These are phyloP conservation scores for Micractinium conductrix DNA, from an alignment of 139 green algal genomes.

Conservation along the genomic window DNA sequence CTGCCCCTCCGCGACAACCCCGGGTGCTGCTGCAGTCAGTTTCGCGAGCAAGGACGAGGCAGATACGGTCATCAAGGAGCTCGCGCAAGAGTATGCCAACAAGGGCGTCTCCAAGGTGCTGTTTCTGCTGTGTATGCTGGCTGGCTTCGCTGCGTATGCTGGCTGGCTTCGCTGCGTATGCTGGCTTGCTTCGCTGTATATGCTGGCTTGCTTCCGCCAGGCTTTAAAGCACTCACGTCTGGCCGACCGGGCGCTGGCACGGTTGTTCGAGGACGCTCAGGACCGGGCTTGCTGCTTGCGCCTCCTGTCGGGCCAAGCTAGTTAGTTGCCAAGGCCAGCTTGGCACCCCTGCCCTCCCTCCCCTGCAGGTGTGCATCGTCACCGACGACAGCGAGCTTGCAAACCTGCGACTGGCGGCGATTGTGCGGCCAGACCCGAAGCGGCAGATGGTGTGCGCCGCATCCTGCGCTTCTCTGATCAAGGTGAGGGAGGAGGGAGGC, in stretches of 20 bases:
- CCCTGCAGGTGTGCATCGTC: constrained; percentile 24
- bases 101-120: constrained; percentile 3
- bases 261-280: too few species aligned
- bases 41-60: constrained; percentile 27
- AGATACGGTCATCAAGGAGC: constrained; percentile 4
- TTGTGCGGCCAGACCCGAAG: neutral
- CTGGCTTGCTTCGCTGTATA: neutral
- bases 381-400: neutral
- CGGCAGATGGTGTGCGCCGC: neutral
- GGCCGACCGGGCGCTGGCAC: too few species aligned
- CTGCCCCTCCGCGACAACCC: too few species aligned
- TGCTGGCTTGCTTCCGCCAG: neutral
- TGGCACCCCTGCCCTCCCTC: too few species aligned
- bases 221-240: neutral
- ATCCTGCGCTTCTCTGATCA: neutral
- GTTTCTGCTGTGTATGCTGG: too few species aligned
- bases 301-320: too few species aligned
- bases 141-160: neutral
- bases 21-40: neutral
- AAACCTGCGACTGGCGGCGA: neutral
- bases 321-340: too few species aligned
- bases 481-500: neutral
- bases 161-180: neutral
- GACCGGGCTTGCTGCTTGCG: too few species aligned
- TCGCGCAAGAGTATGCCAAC: constrained; percentile 1